phyloP scores from a whole-genome alignment of 2,329 filamentous ascomycete genomes.

The Kalaharituber pfeilii region DNA sequence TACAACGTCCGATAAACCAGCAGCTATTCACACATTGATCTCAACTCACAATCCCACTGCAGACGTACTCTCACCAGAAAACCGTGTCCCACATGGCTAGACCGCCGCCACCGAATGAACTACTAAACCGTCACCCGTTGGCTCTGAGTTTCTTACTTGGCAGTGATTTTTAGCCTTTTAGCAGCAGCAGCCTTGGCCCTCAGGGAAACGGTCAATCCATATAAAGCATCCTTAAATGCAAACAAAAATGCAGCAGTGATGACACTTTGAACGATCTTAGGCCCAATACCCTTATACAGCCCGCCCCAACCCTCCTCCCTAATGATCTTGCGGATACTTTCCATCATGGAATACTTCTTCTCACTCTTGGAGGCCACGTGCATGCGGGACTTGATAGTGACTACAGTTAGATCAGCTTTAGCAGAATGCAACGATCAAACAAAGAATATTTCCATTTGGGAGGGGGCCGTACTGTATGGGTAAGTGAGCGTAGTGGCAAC shows the following conservation, averaged over 20 bases:
- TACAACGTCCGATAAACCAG: too few species aligned
- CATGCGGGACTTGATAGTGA: constrained; percentile 96
- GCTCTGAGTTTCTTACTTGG: background rate
- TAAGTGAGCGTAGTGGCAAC: constrained; percentile 89
- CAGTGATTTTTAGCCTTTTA: constrained; percentile 8
- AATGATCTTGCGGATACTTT: constrained; percentile 61
- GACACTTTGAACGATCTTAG: constrained; percentile 93
- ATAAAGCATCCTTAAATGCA: constrained; percentile 93
- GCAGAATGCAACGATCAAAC: background rate
- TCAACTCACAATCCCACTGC: too few species aligned
- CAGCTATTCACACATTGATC: too few species aligned
- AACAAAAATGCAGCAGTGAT: constrained; percentile 92
- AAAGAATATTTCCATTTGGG: background rate
- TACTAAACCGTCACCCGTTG: too few species aligned
- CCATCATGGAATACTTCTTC: constrained; percentile 64
- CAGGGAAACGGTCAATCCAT: constrained; percentile 15
- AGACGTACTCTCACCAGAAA: too few species aligned
- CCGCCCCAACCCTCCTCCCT: constrained; percentile 80
- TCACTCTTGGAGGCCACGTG: constrained; percentile 66
- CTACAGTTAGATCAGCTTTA: background rate
- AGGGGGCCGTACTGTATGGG: constrained; percentile 48
- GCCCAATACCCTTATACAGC: constrained; percentile 90
- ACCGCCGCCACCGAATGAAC: too few species aligned
- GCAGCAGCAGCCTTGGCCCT: constrained; percentile 15
- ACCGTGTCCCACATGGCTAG: too few species aligned